Conservation (phyloP, 2,329 filamentous ascomycete species). For the Emergomyces africanus region DNA sequence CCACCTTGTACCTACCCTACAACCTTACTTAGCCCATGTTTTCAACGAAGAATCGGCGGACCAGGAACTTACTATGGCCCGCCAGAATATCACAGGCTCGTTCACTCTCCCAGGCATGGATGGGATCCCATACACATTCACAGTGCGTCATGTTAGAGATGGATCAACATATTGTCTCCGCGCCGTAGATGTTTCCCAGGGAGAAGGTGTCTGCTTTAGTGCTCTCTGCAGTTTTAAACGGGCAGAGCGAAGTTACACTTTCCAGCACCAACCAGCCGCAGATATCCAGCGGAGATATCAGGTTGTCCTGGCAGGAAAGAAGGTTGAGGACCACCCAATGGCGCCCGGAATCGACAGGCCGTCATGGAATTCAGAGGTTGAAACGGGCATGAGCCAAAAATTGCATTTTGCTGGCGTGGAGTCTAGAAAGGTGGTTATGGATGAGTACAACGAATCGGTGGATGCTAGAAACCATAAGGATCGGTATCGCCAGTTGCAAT, state of each 20-base stretch:
- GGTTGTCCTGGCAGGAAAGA: constrained; percentile 18
- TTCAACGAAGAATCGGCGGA: background rate
- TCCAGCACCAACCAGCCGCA: constrained; percentile 20
- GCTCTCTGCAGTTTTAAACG: constrained; percentile 42
- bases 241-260: constrained; percentile 20
- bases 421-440: constrained; percentile 42
- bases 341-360: constrained; percentile 25
- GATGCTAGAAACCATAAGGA: constrained; percentile 18
- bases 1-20: background rate
- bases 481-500: constrained; percentile 31
- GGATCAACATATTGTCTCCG: constrained; percentile 41
- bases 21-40: background rate
- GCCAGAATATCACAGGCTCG: constrained; percentile 39
- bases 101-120: constrained; percentile 38
- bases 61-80: background rate
- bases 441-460: constrained; percentile 29
- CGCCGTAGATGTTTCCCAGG: constrained; percentile 40
- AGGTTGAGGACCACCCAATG: constrained; percentile 19
- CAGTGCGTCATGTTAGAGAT: constrained; percentile 38
- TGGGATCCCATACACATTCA: constrained; percentile 39
- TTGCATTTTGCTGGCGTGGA: constrained; percentile 32
- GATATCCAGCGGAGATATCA: constrained; percentile 19
- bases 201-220: constrained; percentile 37
- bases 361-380: constrained; percentile 22
- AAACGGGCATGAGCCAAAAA: constrained; percentile 17